Evolutionary conservation across 2,329 filamentous ascomycete species (phyloP).

Genomic region (Albifimbria verrucaria): DNA sequence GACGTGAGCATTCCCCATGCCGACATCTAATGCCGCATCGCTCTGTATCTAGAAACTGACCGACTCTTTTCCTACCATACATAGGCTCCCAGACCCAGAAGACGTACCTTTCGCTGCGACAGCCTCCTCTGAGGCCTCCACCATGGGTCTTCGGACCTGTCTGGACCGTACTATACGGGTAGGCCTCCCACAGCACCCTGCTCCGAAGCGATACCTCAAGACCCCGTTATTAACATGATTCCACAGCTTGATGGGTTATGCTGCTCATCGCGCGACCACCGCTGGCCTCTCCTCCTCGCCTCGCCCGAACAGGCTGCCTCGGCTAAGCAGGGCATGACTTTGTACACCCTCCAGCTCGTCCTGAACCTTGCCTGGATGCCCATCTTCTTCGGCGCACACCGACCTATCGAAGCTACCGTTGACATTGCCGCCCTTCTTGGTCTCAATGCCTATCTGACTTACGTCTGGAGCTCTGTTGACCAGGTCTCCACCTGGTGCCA

Average conservation of each 20-base stretch:
- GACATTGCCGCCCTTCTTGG: conserved; percentile 74
- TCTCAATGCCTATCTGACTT: conserved; percentile 69
- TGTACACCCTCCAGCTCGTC: conserved; percentile 83
- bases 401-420: conserved; percentile 68
- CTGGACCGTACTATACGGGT: conserved; percentile 65
- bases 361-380: conserved; percentile 91
- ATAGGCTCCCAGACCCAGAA: conserved; percentile 55
- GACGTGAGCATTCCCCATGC: conserved; percentile 46
- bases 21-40: too few relatives aligned
- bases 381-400: conserved; percentile 78
- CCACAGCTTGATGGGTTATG: conserved; percentile 74
- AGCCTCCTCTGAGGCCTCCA: conserved; percentile 62
- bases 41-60: too few relatives aligned
- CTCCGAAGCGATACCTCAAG: conserved; percentile 1
- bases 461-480: conserved; percentile 75
- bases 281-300: conserved; percentile 55
- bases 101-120: conserved; percentile 63
- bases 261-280: conserved; percentile 73
- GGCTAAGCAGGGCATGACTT: conserved; percentile 66
- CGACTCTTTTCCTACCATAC: background rate
- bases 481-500: conserved; percentile 68
- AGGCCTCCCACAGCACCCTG: conserved; percentile 9
- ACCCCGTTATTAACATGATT: background rate
- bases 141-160: conserved; percentile 61
- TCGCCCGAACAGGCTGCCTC: conserved; percentile 51